A percentile compares a stretch with the other conserved stretches of the same genome.
These are phyloP conservation scores for Blumeriella jaapii DNA, from an alignment of 2,329 filamentous ascomycete species.

Conservation along the genomic window DNA sequence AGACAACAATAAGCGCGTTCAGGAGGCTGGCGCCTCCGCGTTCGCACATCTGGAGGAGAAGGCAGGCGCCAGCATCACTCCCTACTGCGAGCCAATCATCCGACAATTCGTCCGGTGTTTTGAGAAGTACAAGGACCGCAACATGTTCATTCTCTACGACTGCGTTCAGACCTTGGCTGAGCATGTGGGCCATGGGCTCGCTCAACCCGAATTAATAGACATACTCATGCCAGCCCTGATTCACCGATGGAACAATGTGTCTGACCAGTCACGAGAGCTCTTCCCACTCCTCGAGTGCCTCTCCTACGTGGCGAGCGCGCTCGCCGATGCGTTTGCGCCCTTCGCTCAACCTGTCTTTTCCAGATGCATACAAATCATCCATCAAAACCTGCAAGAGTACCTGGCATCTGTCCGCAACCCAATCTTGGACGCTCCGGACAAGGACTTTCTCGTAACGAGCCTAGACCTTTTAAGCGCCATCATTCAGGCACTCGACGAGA, in stretches of 20 bases:
- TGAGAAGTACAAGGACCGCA: slow-evolving; percentile 90
- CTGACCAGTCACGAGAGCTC: slow-evolving; percentile 82
- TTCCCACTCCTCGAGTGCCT: slow-evolving; percentile 95
- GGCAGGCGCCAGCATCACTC: slow-evolving; percentile 66
- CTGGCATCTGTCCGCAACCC: slow-evolving; percentile 58
- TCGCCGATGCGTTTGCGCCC: slow-evolving; percentile 70
- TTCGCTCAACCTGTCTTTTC: slow-evolving; percentile 80
- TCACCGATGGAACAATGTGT: slow-evolving; percentile 73
- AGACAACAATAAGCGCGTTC: slow-evolving; percentile 94
- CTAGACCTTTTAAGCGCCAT: slow-evolving; percentile 87
- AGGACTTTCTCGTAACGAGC: slow-evolving; percentile 93
- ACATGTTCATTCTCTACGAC: slow-evolving; percentile 98
- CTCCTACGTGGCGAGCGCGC: slow-evolving; percentile 82
- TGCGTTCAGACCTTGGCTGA: slow-evolving; percentile 96
- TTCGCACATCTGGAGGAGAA: slow-evolving; percentile 96
- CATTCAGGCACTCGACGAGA: slow-evolving; percentile 71
- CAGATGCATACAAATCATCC: slow-evolving; percentile 83
- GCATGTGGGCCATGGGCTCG: slow-evolving; percentile 70
- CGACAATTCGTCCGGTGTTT: slow-evolving; percentile 90
- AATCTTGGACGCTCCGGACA: slow-evolving; percentile 67
- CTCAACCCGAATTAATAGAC: slow-evolving; percentile 68
- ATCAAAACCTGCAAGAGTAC: slow-evolving; percentile 76
- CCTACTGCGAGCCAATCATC: slow-evolving; percentile 83
- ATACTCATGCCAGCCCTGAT: slow-evolving; percentile 90
- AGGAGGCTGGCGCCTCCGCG: slow-evolving; percentile 89